Percentiles rank a stretch among this genome's conserved stretches.
phyloP scores from a whole-genome alignment of 768 basidiomycete genomes.

The Ephemerocybe angulata region DNA sequence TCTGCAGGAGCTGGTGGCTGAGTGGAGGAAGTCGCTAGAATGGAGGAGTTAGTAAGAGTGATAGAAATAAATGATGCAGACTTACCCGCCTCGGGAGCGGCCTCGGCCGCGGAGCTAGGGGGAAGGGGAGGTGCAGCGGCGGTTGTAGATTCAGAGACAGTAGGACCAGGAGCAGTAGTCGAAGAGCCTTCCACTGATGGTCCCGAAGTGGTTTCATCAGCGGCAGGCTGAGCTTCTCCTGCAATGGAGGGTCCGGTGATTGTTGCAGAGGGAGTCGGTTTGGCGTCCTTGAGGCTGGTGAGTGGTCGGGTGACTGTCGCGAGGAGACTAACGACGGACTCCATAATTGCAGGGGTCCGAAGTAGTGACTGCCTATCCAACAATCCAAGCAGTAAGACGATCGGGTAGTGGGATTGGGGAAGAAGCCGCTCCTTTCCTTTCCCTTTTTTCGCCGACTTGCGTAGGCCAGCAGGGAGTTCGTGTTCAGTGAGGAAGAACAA shows the following conservation, averaged over 20 bases:
- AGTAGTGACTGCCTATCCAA: conserved; percentile 85
- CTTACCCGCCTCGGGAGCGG: conserved; percentile 4
- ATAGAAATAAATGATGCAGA: neutral
- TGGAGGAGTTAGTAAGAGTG: neutral
- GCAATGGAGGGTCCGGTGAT: neutral
- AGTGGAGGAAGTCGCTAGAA: conserved; percentile 1
- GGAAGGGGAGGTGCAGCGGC: neutral
- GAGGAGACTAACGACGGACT: conserved; percentile 84
- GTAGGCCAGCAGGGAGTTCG: conserved; percentile 78
- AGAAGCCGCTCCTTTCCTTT: conserved; percentile 91
- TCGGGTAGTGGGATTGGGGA: conserved; percentile 82
- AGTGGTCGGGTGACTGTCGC: conserved; percentile 88
- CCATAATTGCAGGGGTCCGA: conserved; percentile 86
- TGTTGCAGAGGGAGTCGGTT: conserved; percentile 1
- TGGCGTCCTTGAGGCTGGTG: conserved; percentile 52
- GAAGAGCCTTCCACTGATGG: conserved; percentile 12
- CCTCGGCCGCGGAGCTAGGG: neutral
- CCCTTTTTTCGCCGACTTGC: conserved; percentile 72
- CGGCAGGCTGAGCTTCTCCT: neutral
- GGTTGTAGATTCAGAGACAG: conserved; percentile 6
- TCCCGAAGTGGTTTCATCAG: conserved; percentile 22
- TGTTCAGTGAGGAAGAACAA: conserved; percentile 96
- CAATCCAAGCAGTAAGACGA: conserved; percentile 83
- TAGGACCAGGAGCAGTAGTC: conserved; percentile 12
- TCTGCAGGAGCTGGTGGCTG: conserved; percentile 3